These are phyloP conservation scores for Boletus reticulatus DNA, from an alignment of 768 basidiomycete species.

Conservation along the genomic window DNA sequence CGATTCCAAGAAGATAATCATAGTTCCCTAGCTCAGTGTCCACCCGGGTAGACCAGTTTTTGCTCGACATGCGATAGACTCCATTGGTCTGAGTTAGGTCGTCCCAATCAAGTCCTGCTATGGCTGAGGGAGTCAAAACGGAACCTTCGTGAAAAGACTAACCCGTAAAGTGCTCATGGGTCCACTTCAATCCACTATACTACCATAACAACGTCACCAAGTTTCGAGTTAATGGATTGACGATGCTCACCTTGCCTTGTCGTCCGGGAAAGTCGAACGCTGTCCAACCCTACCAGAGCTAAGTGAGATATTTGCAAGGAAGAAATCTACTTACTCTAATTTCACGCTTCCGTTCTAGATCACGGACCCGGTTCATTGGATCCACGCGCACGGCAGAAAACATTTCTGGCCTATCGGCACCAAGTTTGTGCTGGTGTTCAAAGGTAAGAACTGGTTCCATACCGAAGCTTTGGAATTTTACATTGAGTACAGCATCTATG, in stretches of 20 bases:
- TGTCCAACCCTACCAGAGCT: slow-evolving; percentile 68
- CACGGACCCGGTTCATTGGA: slow-evolving; percentile 60
- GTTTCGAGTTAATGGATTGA: slow-evolving; percentile 7
- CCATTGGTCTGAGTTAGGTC: slow-evolving; percentile 56
- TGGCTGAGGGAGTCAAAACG: background rate
- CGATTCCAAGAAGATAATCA: slow-evolving; percentile 75
- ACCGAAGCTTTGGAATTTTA: slow-evolving; percentile 31
- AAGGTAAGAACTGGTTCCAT: slow-evolving; percentile 5
- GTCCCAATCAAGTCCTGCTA: slow-evolving; percentile 81
- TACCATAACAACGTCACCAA: slow-evolving; percentile 23
- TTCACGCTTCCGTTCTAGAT: slow-evolving; percentile 54
- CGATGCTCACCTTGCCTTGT: slow-evolving; percentile 55
- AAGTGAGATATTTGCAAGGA: background rate
- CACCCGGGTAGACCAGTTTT: slow-evolving; percentile 76
- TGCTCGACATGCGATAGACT: slow-evolving; percentile 71
- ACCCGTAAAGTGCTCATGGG: slow-evolving; percentile 79
- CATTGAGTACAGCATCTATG: slow-evolving; percentile 89
- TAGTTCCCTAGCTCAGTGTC: slow-evolving; percentile 87
- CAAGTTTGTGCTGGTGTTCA: slow-evolving; percentile 67
- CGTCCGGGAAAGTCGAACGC: slow-evolving; percentile 81
- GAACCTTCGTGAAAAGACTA: background rate
- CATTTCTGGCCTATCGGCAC: slow-evolving; percentile 72
- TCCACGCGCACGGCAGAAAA: slow-evolving; percentile 73
- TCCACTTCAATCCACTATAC: slow-evolving; percentile 77
- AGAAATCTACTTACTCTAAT: slow-evolving; percentile 53